Percentiles rank a stretch among this genome's conserved stretches.
phyloP scores from a whole-genome alignment of 768 basidiomycete species.

The Amanita exitialis region DNA sequence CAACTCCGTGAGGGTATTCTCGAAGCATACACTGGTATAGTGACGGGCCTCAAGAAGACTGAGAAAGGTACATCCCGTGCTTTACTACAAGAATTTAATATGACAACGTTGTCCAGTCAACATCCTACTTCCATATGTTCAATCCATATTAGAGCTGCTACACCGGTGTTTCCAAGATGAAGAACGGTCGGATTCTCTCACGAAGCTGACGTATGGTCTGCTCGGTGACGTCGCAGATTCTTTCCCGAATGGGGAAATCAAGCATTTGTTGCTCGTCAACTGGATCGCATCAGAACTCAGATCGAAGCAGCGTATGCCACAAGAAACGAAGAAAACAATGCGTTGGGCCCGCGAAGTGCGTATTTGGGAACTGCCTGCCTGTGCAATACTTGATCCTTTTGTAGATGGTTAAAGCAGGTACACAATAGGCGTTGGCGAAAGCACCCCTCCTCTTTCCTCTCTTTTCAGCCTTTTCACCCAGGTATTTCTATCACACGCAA shows the following conservation, averaged over 20 bases:
- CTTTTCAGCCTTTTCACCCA: slow-evolving; percentile 13
- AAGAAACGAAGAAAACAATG: slow-evolving; percentile 80
- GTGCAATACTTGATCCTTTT: slow-evolving; percentile 4
- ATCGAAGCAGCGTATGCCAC: slow-evolving; percentile 59
- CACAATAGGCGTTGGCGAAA: slow-evolving; percentile 39
- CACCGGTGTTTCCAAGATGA: slow-evolving; percentile 72
- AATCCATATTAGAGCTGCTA: slow-evolving; percentile 70
- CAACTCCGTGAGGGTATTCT: slow-evolving; percentile 89
- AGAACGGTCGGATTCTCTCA: slow-evolving; percentile 70
- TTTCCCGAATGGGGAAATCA: slow-evolving; percentile 75
- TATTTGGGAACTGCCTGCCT: slow-evolving; percentile 3
- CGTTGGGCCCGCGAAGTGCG: slow-evolving; percentile 91
- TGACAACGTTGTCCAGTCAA: slow-evolving; percentile 19
- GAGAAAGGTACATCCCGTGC: slow-evolving; percentile 48
- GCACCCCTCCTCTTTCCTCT: slow-evolving; percentile 14
- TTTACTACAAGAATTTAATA: slow-evolving; percentile 4
- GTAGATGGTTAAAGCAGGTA: slow-evolving; percentile 75
- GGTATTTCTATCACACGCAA: slow-evolving; percentile 19
- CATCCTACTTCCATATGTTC: slow-evolving; percentile 61
- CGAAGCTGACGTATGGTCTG: slow-evolving; percentile 72
- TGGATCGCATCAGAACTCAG: slow-evolving; percentile 75
- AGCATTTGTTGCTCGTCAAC: slow-evolving; percentile 63
- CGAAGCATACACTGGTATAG: slow-evolving; percentile 93
- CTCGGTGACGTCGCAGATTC: slow-evolving; percentile 90
- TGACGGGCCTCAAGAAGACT: slow-evolving; percentile 82